Conservation (phyloP, 306 rosid species). For the Dryas alaskensis region DNA sequence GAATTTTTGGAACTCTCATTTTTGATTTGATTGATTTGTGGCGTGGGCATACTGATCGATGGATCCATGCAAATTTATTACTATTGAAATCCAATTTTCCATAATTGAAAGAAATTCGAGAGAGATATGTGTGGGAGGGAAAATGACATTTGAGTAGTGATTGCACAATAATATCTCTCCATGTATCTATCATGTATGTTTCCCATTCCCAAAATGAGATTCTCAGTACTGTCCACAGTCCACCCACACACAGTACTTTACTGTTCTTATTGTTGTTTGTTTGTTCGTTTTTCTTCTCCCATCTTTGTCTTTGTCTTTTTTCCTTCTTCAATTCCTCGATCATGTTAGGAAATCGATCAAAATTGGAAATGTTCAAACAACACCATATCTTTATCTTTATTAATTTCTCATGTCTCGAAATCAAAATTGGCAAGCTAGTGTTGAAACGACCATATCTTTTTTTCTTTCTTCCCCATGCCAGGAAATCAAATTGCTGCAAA, state of each 20-base stretch:
- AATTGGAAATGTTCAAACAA: too few species aligned
- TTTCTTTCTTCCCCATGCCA: too few species aligned
- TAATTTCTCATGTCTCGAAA: too few species aligned
- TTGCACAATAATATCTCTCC: background rate
- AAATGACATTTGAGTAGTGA: slow-evolving; percentile 1
- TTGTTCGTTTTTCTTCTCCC: slow-evolving; percentile 9
- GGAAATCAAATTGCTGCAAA: too few species aligned
- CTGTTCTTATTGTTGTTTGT: background rate
- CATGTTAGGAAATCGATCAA: background rate
- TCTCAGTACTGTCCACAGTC: background rate
- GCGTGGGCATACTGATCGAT: background rate
- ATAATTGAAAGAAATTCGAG: background rate
- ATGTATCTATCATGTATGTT: background rate
- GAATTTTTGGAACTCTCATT: background rate
- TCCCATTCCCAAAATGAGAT: slow-evolving; percentile 11
- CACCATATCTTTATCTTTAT: too few species aligned
- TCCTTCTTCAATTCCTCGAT: background rate
- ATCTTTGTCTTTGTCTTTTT: background rate
- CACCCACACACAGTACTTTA: background rate
- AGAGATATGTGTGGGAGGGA: background rate
- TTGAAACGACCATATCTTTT: too few species aligned
- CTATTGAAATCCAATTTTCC: background rate
- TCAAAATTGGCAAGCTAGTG: too few species aligned
- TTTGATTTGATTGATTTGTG: slow-evolving; percentile 10
- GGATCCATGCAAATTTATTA: slow-evolving; percentile 5